Evolutionary conservation across 495 filamentous ascomycete species (phyloP), one percentile per base, ranked within the genome.

Genomic region (Hypoxylon cercidicola): DNA sequence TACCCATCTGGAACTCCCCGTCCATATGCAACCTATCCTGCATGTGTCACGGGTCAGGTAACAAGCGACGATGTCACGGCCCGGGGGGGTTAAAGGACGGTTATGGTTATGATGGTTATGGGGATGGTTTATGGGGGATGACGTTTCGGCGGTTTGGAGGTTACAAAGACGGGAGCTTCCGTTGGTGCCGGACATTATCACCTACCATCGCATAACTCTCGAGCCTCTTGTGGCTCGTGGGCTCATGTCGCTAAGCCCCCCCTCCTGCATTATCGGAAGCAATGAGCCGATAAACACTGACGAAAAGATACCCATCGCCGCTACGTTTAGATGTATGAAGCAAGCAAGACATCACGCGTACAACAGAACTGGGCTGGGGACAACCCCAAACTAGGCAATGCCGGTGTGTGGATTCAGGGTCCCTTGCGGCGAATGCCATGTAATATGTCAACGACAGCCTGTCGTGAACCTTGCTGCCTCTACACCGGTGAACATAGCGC

Each of bases 81-180:
- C 25, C 25, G 25, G 25, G 25, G 25, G 25, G 25, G n/a, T n/a
- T 28, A 7, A 28, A 28, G 25, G 25, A 28, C 25, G 25, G 25
- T 28, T 28, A 28, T 28, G 25, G 25, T 28, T n/a, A n/a, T n/a
- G n/a, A n/a, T n/a, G n/a, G n/a, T n/a, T n/a, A 25, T 25, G 30
- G 30, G 30, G 10, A 10, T 11, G 25, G 25, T 3, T 28, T 28
- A 32, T 32, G 3, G 30, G 30, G 30, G 30, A 20, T 51, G 30
- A 37, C 48, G 48, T 51, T 51, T 51, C 48, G 37, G 32, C 30
- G 30, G n/a, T 18, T 37, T 20, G 48, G 48, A 16, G 23, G 41
- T 15, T 18, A 39, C 35, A 40, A 35, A 34, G 25, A 48, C 45
- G 45, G 45, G 45, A 48, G 45, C 23, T 48, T 48, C 45, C 45